These are phyloP conservation scores for Acer negundo DNA, from an alignment of 345 rosid species.

Conservation along the genomic window DNA sequence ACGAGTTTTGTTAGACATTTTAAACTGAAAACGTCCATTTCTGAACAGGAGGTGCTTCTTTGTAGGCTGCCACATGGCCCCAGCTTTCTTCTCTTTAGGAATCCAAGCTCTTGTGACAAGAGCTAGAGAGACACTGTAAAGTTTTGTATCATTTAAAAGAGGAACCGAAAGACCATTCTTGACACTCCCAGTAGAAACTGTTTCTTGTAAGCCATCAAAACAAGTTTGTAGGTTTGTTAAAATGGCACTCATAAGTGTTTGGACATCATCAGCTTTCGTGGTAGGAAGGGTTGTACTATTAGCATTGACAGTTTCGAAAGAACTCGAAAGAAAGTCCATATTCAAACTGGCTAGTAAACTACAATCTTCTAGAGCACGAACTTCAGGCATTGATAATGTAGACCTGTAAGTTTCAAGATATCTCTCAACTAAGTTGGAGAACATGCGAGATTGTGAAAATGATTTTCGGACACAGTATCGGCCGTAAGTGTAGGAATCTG, in stretches of 20 bases:
- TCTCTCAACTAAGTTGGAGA: slow-evolving; percentile 46
- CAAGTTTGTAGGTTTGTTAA: slow-evolving; percentile 83
- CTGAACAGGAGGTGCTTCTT: slow-evolving; percentile 37
- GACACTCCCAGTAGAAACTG: slow-evolving; percentile 55
- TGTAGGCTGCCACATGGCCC: slow-evolving; percentile 30
- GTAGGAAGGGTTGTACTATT: slow-evolving; percentile 39
- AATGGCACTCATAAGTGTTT: slow-evolving; percentile 64
- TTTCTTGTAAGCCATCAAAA: slow-evolving; percentile 54
- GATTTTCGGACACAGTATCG: slow-evolving; percentile 64
- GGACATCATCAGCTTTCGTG: slow-evolving; percentile 64
- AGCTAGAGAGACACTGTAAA: slow-evolving; percentile 72
- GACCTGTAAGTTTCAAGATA: slow-evolving; percentile 43
- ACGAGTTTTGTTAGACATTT: slow-evolving; percentile 51
- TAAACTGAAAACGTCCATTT: slow-evolving; percentile 55
- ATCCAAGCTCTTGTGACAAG: slow-evolving; percentile 75
- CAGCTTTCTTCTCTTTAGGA: slow-evolving; percentile 45
- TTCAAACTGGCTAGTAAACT: slow-evolving; percentile 49
- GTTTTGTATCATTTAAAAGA: slow-evolving; percentile 67
- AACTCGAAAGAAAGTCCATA: slow-evolving; percentile 52
- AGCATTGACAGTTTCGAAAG: slow-evolving; percentile 45
- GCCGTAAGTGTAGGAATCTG: slow-evolving; percentile 55
- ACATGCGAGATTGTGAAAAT: slow-evolving; percentile 52
- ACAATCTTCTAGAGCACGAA: slow-evolving; percentile 82
- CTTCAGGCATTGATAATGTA: slow-evolving; percentile 42
- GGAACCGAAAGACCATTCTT: slow-evolving; percentile 54